Conservation (phyloP, 1,284 basidiomycete genomes). For the Marasmius oreades region DNA sequence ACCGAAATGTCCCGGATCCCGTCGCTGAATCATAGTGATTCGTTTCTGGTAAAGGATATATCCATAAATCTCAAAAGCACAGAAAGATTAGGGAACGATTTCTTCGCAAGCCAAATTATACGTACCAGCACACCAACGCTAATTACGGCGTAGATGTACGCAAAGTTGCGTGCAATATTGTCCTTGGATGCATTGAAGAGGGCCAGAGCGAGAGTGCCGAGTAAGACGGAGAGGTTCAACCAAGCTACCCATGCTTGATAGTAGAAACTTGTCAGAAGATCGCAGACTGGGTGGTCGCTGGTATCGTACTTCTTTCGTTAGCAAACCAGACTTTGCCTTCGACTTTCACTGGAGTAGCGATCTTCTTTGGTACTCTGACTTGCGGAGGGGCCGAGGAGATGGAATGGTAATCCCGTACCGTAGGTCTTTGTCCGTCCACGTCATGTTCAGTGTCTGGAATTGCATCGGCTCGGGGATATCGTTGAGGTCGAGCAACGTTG, state of each 20-base stretch:
- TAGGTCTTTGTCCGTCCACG: slow-evolving; percentile 50
- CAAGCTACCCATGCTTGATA: slow-evolving; percentile 84
- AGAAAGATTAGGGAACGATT: neutral
- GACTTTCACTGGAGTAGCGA: slow-evolving; percentile 86
- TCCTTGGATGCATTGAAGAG: slow-evolving; percentile 87
- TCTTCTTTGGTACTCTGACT: slow-evolving; percentile 80
- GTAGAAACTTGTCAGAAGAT: neutral
- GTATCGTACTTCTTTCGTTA: slow-evolving; percentile 83
- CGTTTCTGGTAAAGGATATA: slow-evolving; percentile 87
- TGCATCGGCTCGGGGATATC: slow-evolving; percentile 66
- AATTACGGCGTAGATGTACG: slow-evolving; percentile 82
- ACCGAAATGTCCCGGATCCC: slow-evolving; percentile 94
- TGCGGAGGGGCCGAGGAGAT: slow-evolving; percentile 58
- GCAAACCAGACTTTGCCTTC: slow-evolving; percentile 99
- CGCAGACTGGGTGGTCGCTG: neutral
- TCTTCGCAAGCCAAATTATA: slow-evolving; percentile 6
- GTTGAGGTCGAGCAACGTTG: slow-evolving; percentile 46
- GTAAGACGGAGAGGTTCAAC: slow-evolving; percentile 81
- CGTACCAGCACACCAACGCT: slow-evolving; percentile 64
- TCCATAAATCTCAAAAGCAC: slow-evolving; percentile 69
- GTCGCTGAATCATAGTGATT: slow-evolving; percentile 86
- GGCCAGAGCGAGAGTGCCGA: slow-evolving; percentile 84
- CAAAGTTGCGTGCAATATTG: slow-evolving; percentile 72
- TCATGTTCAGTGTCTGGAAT: slow-evolving; percentile 60
- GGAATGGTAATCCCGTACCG: slow-evolving; percentile 67